phyloP scores from a whole-genome alignment of 495 filamentous ascomycete genomes.

The Talaromyces ruber region DNA sequence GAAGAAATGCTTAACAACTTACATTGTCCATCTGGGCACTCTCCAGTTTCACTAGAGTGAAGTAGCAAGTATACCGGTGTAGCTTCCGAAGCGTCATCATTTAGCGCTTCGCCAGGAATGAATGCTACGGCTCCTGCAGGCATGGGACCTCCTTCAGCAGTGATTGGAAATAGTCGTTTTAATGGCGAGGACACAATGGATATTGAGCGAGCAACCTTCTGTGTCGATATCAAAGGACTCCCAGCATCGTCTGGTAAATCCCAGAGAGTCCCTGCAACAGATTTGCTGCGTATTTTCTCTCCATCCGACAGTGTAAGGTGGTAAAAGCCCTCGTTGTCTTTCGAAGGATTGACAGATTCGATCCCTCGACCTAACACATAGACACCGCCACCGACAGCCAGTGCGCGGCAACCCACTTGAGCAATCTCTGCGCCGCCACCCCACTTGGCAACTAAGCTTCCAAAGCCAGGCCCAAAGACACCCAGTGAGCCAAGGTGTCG shows the following conservation, averaged over 20 bases:
- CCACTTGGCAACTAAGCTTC: constrained; percentile 81
- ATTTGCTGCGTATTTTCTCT: constrained; percentile 47
- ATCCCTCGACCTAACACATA: constrained; percentile 76
- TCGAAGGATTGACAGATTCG: constrained; percentile 19
- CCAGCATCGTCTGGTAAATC: constrained; percentile 23
- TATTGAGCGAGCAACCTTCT: constrained; percentile 38
- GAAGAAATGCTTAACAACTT: constrained; percentile 38
- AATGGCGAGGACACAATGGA: constrained; percentile 64
- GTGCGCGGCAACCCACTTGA: constrained; percentile 86
- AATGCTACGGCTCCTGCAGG: constrained; percentile 69
- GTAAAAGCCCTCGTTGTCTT: constrained; percentile 17
- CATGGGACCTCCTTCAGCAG: constrained; percentile 62
- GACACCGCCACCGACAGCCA: constrained; percentile 83
- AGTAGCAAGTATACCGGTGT: constrained; percentile 64
- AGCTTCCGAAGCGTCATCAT: constrained; percentile 13
- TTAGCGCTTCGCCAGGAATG: constrained; percentile 50
- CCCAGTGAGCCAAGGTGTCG: constrained; percentile 83
- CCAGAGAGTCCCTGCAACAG: constrained; percentile 42
- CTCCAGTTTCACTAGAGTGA: constrained; percentile 80
- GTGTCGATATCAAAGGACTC: constrained; percentile 5
- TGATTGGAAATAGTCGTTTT: constrained; percentile 54
- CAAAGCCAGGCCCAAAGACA: constrained; percentile 77
- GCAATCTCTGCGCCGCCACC: constrained; percentile 86
- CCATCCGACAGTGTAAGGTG: constrained; percentile 50
- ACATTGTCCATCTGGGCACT: constrained; percentile 84